Evolutionary conservation across 2,329 filamentous ascomycete species (phyloP), one percentile per base, ranked within the genome.

Genomic region (Apiospora aurea): DNA sequence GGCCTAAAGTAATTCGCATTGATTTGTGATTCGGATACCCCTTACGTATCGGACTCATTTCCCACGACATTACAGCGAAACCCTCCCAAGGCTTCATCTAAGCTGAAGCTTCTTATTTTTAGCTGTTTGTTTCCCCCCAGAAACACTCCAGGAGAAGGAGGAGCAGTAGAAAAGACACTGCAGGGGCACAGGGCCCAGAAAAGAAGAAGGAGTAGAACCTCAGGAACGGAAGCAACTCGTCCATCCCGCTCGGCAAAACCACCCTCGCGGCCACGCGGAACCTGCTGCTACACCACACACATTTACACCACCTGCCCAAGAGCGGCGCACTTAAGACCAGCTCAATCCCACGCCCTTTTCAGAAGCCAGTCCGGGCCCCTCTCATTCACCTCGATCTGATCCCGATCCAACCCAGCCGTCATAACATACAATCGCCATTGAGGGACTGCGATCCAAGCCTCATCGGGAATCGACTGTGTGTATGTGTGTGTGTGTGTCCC

Each of bases 21-120:
- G 57, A 64, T 64, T 64, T 64, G 57, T 41, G 57, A 64, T 64
- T 64, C 34, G 57, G 57, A 64, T 64, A 41, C 57, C 57, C 57
- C 57, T 64, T 64, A 24, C 57, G 34, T 41, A 64, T 64, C 57
- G 57, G 57, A 61, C 57, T 64, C 57, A 64, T 64, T 64, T 64
- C 57, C 57, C 57, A 64, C 57, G 29, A 64, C 57, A 64, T 64
- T 64, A 41, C 57, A 41, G 57, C 57, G 57, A 64, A 64, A 64
- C 57, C 34, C 57, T 41, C 18, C 57, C 57, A n/a, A 64, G 34
- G 57, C 57, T n/a, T 64, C 57, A 41, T 64, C 57, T 38, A 6
- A 43, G 1, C 41, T 38, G 34, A 21, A n/a, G 29, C 57, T 24
- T 64, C 34, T 41, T 34, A 38, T 61, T n/a, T 64, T 64, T 38